Base-by-base conservation (phyloP, 768 basidiomycete genomes). In the Boletus reticuloceps region DNA sequence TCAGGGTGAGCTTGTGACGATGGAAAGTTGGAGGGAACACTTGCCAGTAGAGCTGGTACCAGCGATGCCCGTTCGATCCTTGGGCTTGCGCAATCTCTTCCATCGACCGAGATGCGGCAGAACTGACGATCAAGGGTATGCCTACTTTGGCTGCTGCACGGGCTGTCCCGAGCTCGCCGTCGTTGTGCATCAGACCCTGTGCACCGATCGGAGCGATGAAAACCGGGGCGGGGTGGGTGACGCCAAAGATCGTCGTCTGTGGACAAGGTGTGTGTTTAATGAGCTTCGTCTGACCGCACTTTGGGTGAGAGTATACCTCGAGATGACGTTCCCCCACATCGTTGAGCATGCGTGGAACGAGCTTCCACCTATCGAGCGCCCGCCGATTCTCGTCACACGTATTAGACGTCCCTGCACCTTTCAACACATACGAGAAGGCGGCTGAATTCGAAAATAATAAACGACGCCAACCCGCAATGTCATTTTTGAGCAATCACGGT, bases 381-480 rank as follows among this genome's bases (percentile, higher is more conserved):
- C 80, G 78, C 44, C 78, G 74, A 63, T 93, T 93, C 56, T 81
- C 82, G 29, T 69, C 74, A 65, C 84, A 79, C 4, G 91, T 93
- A 27, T 77, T 74, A 53, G 75, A 73, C 6, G 82, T 79, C 0
- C 91, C 91, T 5, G 91, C 89, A 59, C 82, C 84, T 45, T 86
- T 88, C 51, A 77, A 76, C 6, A 86, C 83, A 62, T 90, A 92
- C 67, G 79, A 70, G 72, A 85, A 92, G 10, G 86, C 78, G 67
- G 40, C 83, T 88, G 76, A 36, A 29, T 29, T 9, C 29, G 8
- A 8, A 29, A 0, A 29, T 9, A 0, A 38, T 4, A 11, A 53
- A 34, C 13, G 1, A 6, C 1, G 50, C 25, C 10, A 53, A 34
- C 27, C 12, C 6, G 34, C 34, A 36, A 14, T 36, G 34, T 14